phyloP scores from a whole-genome alignment of 805 yeast species.

The Lipomyces orientalis region DNA sequence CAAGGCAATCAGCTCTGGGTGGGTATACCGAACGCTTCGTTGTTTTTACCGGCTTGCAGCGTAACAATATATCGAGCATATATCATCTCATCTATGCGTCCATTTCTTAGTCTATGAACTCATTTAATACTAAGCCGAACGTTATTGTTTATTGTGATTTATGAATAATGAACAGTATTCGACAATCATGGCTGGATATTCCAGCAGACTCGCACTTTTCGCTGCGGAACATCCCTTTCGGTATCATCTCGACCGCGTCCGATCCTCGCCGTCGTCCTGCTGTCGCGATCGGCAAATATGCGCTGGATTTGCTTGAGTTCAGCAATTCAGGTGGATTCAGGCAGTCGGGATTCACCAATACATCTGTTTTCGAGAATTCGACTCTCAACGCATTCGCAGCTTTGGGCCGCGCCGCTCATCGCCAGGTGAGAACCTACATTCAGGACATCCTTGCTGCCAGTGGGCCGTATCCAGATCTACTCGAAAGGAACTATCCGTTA shows the following conservation, averaged over 20 bases:
- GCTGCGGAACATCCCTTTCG: conserved; percentile 40
- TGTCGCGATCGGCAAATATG: conserved; percentile 37
- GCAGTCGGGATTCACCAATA: conserved; percentile 11
- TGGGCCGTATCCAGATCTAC: conserved; percentile 31
- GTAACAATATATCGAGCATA: no score
- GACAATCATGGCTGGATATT: conserved; percentile 13
- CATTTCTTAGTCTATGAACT: background rate
- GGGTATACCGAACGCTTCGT: no score
- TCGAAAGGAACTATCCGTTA: conserved; percentile 30
- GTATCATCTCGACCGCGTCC: conserved; percentile 33
- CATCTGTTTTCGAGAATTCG: conserved; percentile 24
- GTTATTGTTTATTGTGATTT: background rate
- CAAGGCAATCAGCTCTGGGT: no score
- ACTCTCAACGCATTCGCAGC: conserved; percentile 38
- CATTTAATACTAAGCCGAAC: background rate
- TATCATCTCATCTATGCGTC: background rate
- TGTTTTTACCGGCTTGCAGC: no score
- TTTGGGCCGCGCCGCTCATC: conserved; percentile 33
- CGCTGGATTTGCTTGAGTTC: conserved; percentile 37
- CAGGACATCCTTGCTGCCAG: conserved; percentile 28
- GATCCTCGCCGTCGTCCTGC: conserved; percentile 30
- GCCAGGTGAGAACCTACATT: conserved; percentile 26
- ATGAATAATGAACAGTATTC: background rate
- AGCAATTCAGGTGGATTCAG: conserved; percentile 24
- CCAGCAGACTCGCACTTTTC: conserved; percentile 37